A percentile compares a stretch with the other conserved stretches of the same genome.
phyloP scores from a whole-genome alignment of 1,139 yeast species.

The Candida dubliniensis region DNA sequence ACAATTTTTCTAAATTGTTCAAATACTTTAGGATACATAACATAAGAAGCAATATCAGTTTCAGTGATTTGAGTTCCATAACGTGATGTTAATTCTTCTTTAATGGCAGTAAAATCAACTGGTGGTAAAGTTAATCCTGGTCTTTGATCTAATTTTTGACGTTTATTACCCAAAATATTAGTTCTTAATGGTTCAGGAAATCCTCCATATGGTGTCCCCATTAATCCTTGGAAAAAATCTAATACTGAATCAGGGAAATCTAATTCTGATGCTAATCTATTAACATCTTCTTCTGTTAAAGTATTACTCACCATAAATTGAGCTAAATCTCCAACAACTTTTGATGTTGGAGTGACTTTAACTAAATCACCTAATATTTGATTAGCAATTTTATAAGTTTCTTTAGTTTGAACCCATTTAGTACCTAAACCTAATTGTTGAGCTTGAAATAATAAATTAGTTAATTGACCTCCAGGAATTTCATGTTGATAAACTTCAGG shows the following conservation, averaged over 20 bases:
- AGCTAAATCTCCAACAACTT: constrained; percentile 98
- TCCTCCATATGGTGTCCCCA: constrained; percentile 99
- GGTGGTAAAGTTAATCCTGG: constrained; percentile 92
- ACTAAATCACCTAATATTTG: constrained; percentile 90
- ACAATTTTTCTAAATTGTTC: constrained; percentile 76
- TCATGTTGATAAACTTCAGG: constrained; percentile 98
- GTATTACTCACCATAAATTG: constrained; percentile 98
- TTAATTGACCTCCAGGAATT: constrained; percentile 99
- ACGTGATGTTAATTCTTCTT: constrained; percentile 67
- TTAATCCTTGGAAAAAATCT: constrained; percentile 97
- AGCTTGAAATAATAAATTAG: constrained; percentile 97
- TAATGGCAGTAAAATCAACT: constrained; percentile 69
- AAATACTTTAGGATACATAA: constrained; percentile 97
- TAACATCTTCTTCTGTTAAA: constrained; percentile 79
- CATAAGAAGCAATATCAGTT: constrained; percentile 88
- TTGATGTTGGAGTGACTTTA: constrained; percentile 97
- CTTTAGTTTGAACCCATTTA: constrained; percentile 94
- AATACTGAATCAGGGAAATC: constrained; percentile 98
- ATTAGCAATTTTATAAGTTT: constrained; percentile 89
- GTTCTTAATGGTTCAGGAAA: constrained; percentile 99
- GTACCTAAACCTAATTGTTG: constrained; percentile 97
- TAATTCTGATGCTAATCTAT: constrained; percentile 79
- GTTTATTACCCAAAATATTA: constrained; percentile 76
- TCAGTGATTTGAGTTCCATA: constrained; percentile 67
- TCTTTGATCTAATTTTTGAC: constrained; percentile 83